Evolutionary conservation across 2,329 filamentous ascomycete genomes (phyloP).

Genomic region (Myotisia sp.): DNA sequence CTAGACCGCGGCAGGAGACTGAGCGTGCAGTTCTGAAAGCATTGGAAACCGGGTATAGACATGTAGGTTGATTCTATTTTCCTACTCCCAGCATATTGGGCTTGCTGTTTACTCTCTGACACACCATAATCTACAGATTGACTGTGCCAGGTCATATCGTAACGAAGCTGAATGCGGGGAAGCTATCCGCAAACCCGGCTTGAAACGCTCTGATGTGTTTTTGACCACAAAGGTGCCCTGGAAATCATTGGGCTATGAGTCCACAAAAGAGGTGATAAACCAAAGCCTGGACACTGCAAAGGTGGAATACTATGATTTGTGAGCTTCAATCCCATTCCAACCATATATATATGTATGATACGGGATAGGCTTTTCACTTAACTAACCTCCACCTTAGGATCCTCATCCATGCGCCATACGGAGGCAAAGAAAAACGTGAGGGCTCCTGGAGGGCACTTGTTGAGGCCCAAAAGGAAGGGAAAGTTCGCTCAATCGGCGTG

Average conservation of each 20-base stretch:
- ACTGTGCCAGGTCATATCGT: constrained; percentile 43
- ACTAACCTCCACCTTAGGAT: constrained; percentile 15
- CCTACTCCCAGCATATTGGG: no score
- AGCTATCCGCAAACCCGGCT: constrained; percentile 38
- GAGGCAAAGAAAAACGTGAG: constrained; percentile 24
- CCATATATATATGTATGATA: background rate
- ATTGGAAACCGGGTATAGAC: constrained; percentile 42
- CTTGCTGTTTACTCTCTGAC: no score
- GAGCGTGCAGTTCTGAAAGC: constrained; percentile 45
- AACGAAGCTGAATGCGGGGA: constrained; percentile 43
- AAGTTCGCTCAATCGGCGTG: constrained; percentile 28
- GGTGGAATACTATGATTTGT: constrained; percentile 53
- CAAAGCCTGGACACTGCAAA: constrained; percentile 48
- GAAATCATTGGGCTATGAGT: constrained; percentile 45
- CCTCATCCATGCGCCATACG: constrained; percentile 28
- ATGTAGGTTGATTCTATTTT: constrained; percentile 29
- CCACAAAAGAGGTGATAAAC: constrained; percentile 49
- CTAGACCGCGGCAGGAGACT: constrained; percentile 41
- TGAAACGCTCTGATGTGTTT: constrained; percentile 44
- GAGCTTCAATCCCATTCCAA: constrained; percentile 19
- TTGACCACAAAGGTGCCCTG: constrained; percentile 49
- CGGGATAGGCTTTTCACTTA: background rate
- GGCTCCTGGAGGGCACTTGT: constrained; percentile 30
- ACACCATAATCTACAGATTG: constrained; percentile 29
- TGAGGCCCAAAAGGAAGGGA: constrained; percentile 20